These are phyloP conservation scores for Filobasidium wieringae DNA, from an alignment of 768 basidiomycete genomes.

Conservation along the genomic window DNA sequence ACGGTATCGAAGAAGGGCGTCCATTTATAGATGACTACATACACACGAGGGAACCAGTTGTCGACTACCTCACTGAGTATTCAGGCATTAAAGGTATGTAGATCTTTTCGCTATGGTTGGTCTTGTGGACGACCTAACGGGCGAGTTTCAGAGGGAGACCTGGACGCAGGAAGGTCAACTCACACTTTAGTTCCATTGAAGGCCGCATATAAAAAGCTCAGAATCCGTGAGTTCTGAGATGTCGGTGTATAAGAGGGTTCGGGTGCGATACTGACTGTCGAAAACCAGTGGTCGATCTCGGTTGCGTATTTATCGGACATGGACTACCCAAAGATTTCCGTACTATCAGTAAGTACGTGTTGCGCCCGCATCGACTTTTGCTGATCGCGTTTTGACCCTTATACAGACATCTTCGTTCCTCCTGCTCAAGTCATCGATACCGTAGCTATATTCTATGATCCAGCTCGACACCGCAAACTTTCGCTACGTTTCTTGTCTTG, in stretches of 20 bases:
- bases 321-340: slow-evolving; percentile 95
- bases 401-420: slow-evolving; percentile 82
- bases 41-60: slow-evolving; percentile 85
- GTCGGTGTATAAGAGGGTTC: too few species aligned
- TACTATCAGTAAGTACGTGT: slow-evolving; percentile 69
- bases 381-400: neutral
- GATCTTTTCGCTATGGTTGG: slow-evolving; percentile 6
- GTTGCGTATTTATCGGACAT: slow-evolving; percentile 94
- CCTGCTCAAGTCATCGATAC: slow-evolving; percentile 94
- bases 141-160: slow-evolving; percentile 62
- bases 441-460: slow-evolving; percentile 86
- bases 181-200: slow-evolving; percentile 90
- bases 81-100: slow-evolving; percentile 84
- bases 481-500: slow-evolving; percentile 87
- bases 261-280: too few species aligned
- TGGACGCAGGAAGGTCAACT: slow-evolving; percentile 69
- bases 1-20: slow-evolving; percentile 62
- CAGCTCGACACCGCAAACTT: slow-evolving; percentile 67
- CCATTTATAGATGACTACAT: slow-evolving; percentile 99
- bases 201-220: slow-evolving; percentile 95
- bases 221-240: slow-evolving; percentile 46
- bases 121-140: neutral
- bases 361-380: neutral
- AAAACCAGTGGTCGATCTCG: slow-evolving; percentile 63
- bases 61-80: slow-evolving; percentile 93